Conservation (phyloP, 768 basidiomycete species). For the Lentinula guzmanii region DNA sequence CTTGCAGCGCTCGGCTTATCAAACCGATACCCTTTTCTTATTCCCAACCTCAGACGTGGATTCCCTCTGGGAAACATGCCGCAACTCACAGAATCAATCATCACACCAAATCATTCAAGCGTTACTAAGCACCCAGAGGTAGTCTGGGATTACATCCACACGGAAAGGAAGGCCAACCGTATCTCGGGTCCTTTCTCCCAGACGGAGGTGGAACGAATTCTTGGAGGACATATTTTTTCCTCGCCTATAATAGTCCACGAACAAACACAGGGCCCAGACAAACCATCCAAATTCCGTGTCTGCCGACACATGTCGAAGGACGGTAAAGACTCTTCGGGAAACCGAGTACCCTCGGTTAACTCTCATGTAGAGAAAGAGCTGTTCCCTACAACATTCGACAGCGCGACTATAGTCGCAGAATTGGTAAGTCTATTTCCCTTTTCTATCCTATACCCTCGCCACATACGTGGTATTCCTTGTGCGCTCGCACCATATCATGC, state of each 20-base stretch:
- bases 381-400: conserved; percentile 7
- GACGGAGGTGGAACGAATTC: conserved; percentile 13
- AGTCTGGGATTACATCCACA: conserved; percentile 12
- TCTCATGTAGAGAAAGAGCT: not conserved
- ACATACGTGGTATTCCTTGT: no score
- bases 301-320: conserved; percentile 10
- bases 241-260: conserved; percentile 7
- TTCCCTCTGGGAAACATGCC: not conserved
- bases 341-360: conserved; percentile 1
- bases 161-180: conserved; percentile 10
- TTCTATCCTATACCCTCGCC: no score
- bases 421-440: conserved; percentile 7
- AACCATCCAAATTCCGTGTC: conserved; percentile 5
- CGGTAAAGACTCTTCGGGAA: no score
- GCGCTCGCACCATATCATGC: no score
- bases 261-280: conserved; percentile 1
- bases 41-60: not conserved
- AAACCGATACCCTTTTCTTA: not conserved
- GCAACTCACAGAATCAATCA: no score
- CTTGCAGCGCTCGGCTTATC: not conserved
- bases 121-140: not conserved
- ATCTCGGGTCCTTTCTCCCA: conserved; percentile 16
- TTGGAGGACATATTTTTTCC: conserved; percentile 2
- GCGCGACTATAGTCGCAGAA: conserved; percentile 4
- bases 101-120: no score